Evolutionary conservation across 345 rosid genomes (phyloP).

Genomic region (Pistacia atlantica): DNA sequence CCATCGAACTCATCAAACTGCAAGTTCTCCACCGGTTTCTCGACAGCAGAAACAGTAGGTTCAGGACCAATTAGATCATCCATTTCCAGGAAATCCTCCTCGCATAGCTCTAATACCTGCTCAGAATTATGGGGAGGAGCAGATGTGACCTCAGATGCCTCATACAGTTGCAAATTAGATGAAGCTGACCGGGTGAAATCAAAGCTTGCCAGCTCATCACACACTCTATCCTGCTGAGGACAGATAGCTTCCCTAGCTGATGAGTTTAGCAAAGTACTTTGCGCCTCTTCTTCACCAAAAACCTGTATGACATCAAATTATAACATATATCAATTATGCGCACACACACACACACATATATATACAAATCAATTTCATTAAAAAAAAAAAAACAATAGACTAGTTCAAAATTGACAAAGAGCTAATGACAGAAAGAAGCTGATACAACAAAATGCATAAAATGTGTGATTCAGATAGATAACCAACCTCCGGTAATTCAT

Average conservation of each 20-base stretch:
- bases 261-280: slow-evolving; percentile 41
- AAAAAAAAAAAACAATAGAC: neutral
- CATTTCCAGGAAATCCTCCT: slow-evolving; percentile 73
- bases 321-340: neutral
- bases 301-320: slow-evolving; percentile 24
- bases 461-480: neutral
- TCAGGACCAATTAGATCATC: slow-evolving; percentile 62
- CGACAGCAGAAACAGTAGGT: slow-evolving; percentile 24
- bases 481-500: slow-evolving; percentile 39
- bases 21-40: slow-evolving; percentile 30
- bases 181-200: slow-evolving; percentile 35
- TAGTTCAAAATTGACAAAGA: neutral
- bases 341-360: no score
- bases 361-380: no score
- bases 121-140: slow-evolving; percentile 24
- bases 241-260: slow-evolving; percentile 31
- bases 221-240: slow-evolving; percentile 24
- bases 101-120: slow-evolving; percentile 18
- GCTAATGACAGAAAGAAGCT: neutral
- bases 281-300: slow-evolving; percentile 38
- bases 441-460: neutral
- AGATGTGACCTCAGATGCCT: slow-evolving; percentile 43
- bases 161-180: slow-evolving; percentile 33
- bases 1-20: slow-evolving; percentile 44
- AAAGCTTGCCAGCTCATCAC: slow-evolving; percentile 26